These are phyloP conservation scores for Melampsora larici-populina DNA, from an alignment of 1,284 basidiomycete species.

Conservation along the genomic window DNA sequence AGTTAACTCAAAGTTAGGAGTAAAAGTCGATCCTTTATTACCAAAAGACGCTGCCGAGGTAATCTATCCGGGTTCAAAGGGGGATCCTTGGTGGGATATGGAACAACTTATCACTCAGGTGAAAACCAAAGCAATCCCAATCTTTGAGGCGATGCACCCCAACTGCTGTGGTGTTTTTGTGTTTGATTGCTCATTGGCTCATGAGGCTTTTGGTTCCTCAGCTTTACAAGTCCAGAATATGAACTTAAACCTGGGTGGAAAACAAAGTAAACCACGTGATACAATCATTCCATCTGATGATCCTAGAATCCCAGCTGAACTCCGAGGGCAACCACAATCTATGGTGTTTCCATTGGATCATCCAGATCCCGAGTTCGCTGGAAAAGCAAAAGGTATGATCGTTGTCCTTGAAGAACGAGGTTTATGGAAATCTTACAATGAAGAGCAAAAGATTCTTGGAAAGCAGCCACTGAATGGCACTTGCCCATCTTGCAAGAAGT, in stretches of 20 bases:
- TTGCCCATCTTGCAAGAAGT: not conserved
- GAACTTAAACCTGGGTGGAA: constrained; percentile 5
- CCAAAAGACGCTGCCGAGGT: not conserved
- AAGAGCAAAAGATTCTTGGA: not conserved
- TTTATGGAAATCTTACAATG: not conserved
- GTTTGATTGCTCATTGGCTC: too few species aligned
- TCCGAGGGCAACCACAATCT: not conserved
- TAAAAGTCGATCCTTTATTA: too few species aligned
- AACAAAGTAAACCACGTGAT: not conserved
- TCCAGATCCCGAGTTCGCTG: not conserved
- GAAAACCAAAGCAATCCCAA: constrained; percentile 9
- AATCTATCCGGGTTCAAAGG: constrained; percentile 19
- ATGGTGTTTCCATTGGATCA: not conserved
- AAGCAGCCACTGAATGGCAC: not conserved
- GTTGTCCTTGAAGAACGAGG: constrained; percentile 7
- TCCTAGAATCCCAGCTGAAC: constrained; percentile 3
- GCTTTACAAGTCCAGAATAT: constrained; percentile 10
- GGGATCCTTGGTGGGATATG: too few species aligned
- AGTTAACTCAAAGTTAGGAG: not conserved
- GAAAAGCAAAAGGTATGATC: constrained; percentile 7
- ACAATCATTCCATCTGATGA: constrained; percentile 1
- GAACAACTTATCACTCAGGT: constrained; percentile 11
- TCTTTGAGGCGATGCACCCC: constrained; percentile 10
- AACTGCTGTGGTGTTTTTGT: not conserved
- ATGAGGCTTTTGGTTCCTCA: not conserved